These are phyloP conservation scores for Chamaenerion angustifolium DNA, from an alignment of 345 rosid genomes.

Conservation along the genomic window DNA sequence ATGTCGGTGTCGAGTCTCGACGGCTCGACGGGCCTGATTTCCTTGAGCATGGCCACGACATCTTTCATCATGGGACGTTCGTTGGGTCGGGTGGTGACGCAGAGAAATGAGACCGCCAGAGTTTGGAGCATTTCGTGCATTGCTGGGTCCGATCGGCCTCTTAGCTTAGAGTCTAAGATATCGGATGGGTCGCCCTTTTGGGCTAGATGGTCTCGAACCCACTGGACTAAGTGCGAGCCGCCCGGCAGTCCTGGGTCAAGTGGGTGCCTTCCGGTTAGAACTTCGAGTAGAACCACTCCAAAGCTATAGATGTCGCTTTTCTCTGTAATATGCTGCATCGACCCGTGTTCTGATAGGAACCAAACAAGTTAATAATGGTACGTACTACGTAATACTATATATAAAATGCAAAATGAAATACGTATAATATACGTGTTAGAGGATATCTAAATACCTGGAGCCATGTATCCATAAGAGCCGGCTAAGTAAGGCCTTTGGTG, in stretches of 20 bases:
- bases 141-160: conserved; percentile 71
- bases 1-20: conserved; percentile 31
- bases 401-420: neutral
- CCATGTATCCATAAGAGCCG: conserved; percentile 97
- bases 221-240: conserved; percentile 71
- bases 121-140: conserved; percentile 96
- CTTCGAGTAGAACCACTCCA: conserved; percentile 78
- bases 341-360: conserved; percentile 51
- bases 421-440: no score
- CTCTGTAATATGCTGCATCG: conserved; percentile 61
- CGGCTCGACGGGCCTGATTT: conserved; percentile 56
- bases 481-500: conserved; percentile 58
- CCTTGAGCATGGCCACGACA: conserved; percentile 88
- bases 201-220: conserved; percentile 72
- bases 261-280: conserved; percentile 85
- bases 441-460: conserved; percentile 76
- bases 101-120: conserved; percentile 72
- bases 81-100: conserved; percentile 38
- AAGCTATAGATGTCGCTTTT: conserved; percentile 88
- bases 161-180: conserved; percentile 58
- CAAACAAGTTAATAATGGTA: neutral
- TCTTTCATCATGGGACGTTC: conserved; percentile 93
- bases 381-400: no score
- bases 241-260: conserved; percentile 78
- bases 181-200: conserved; percentile 49